Conservation (phyloP, 768 basidiomycete genomes). For the Brasilioporus rufonigricans region DNA sequence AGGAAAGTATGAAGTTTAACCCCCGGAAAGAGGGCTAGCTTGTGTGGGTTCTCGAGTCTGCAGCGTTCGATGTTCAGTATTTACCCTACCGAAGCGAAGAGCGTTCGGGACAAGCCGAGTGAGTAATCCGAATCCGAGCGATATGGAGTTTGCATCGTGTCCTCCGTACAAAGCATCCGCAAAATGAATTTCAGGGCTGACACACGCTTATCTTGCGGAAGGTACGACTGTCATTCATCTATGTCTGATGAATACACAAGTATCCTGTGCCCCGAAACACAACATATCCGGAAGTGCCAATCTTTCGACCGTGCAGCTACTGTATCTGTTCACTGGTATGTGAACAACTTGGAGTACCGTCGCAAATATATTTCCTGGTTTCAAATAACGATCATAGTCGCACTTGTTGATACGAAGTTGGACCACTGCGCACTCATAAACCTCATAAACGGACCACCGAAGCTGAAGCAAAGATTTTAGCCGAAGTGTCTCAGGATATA, state of each 20-base stretch:
- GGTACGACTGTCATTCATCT: not conserved
- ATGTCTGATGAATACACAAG: constrained; percentile 4
- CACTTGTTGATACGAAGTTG: constrained; percentile 18
- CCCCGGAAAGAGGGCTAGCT: not conserved
- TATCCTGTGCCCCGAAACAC: not conserved
- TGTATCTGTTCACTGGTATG: not conserved
- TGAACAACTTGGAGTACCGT: not conserved
- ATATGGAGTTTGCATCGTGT: constrained; percentile 10
- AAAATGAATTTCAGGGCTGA: constrained; percentile 11
- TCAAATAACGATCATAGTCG: constrained; percentile 1
- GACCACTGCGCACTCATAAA: not conserved
- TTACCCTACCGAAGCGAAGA: not conserved
- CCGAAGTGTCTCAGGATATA: not conserved
- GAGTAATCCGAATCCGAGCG: constrained; percentile 6
- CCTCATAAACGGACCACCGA: constrained; percentile 1
- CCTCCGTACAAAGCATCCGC: not conserved
- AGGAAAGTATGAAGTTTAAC: not conserved
- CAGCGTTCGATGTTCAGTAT: not conserved
- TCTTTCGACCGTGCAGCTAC: not conserved
- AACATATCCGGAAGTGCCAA: not conserved
- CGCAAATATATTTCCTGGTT: not conserved
- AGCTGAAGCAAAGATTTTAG: not conserved
- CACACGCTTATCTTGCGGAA: constrained; percentile 1
- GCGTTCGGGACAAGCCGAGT: constrained; percentile 3
- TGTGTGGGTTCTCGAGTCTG: not conserved